These are phyloP conservation scores for Neoboletus magnificus DNA, from an alignment of 768 basidiomycete genomes.

Conservation along the genomic window DNA sequence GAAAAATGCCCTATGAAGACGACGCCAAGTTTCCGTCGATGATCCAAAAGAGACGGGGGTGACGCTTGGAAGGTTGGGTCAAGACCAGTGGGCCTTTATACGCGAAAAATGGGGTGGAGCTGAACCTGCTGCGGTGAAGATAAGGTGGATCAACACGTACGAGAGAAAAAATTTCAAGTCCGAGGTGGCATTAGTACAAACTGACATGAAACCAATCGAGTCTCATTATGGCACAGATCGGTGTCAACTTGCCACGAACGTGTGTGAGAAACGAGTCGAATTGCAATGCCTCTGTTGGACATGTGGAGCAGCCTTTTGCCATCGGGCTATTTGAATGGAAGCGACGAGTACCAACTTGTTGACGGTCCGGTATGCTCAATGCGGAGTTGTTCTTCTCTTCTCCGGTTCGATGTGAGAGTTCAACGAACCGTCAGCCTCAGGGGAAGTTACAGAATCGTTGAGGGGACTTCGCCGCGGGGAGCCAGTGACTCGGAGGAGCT, in stretches of 20 bases:
- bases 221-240: not conserved
- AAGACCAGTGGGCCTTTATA: conserved; percentile 25
- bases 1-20: conserved; percentile 31
- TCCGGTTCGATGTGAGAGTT: not conserved
- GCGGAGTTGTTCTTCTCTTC: not conserved
- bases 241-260: not conserved
- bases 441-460: not conserved
- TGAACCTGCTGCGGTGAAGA: not conserved
- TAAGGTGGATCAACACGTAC: not conserved
- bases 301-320: not conserved
- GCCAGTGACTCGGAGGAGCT: no score
- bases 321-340: not conserved
- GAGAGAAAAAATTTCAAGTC: conserved; percentile 21
- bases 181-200: conserved; percentile 7
- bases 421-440: not conserved
- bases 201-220: conserved; percentile 14
- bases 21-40: conserved; percentile 4
- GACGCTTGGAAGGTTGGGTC: not conserved
- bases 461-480: no score
- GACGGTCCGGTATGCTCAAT: not conserved
- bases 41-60: not conserved
- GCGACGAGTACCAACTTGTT: not conserved
- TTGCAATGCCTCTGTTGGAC: not conserved
- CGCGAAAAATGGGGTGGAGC: conserved; percentile 20
- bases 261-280: not conserved